Base-by-base conservation (phyloP, 371 early-diverging fungal genomes). In the Mucor ambiguus region DNA sequence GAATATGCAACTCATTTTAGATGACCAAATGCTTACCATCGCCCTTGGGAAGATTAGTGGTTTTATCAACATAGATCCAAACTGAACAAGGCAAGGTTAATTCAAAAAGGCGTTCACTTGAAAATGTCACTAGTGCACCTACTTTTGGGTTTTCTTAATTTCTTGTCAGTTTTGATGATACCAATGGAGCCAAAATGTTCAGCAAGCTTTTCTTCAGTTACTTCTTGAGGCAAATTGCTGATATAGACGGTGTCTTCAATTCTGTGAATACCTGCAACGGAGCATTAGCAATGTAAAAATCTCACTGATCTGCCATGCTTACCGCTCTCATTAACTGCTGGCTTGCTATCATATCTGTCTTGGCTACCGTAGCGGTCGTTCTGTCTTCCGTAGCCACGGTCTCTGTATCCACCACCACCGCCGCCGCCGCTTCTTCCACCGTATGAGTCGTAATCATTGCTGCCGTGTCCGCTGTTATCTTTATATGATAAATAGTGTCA, bases 131-230 rank as follows among this genome's bases (percentile, higher is more conserved):
- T 28, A 9, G 7, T 29, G 8, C 37, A 35, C 37, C 74, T 80
- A 86, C 86, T 87, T 63, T 87, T 91, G 10, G 88, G 86, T 35
- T 77, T 69, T 63, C 72, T 69, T n/a, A 85, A 76, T 66, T 86
- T 85, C 66, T 86, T 87, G 75, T 91, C 90, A 4, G 72, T 85
- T 77, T 90, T 91, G 66, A 91, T 85, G 28, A 87, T 79, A n/a
- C 92, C 92, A 69, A 91, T 88, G 24, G 85, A 80, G 12, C 85
- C 85, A 74, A 91, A 91, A 63, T 77, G 81, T 11, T 85, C 82
- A 33, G 79, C 83, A 24, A 91, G 74, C 37, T 83, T 83, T n/a
- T 81, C 81, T 67, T 89, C 92, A 7, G 90, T 85, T 22, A 80
- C 76, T 18, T 80, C 82, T 54, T 84, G 75, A 35, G 80, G 80